Evolutionary conservation across 495 filamentous ascomycete species (phyloP).

Genomic region (Pyrenula aspistea): DNA sequence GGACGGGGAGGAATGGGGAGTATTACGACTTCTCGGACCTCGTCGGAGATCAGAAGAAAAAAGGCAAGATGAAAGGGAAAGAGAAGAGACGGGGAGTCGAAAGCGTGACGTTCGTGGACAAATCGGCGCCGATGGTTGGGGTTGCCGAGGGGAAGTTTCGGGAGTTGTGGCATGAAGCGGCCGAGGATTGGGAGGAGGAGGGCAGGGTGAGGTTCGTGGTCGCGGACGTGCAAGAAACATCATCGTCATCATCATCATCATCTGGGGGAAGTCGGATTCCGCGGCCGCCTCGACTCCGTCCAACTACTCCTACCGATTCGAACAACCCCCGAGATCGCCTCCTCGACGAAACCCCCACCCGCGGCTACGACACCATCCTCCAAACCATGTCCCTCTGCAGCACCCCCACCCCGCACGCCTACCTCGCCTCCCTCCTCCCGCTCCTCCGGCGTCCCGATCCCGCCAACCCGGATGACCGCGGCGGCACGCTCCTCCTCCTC

Average conservation of each 20-base stretch:
- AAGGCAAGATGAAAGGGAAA: constrained; percentile 19
- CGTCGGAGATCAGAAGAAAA: constrained; percentile 51
- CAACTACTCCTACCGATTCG: too few species aligned
- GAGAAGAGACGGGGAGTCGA: constrained; percentile 24
- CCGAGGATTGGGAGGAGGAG: constrained; percentile 25
- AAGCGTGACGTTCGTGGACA: constrained; percentile 49
- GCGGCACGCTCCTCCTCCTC: constrained; percentile 69
- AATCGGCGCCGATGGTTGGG: constrained; percentile 51
- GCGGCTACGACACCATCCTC: constrained; percentile 68
- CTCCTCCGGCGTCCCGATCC: constrained; percentile 5
- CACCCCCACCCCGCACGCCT: constrained; percentile 56
- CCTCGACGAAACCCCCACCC: background rate
- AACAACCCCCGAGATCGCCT: too few species aligned
- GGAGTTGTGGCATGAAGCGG: constrained; percentile 30
- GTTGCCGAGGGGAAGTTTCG: constrained; percentile 35
- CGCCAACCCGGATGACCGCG: constrained; percentile 23
- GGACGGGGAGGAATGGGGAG: constrained; percentile 76
- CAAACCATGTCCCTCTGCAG: constrained; percentile 93
- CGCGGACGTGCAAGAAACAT: too few species aligned
- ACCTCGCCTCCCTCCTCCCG: constrained; percentile 41
- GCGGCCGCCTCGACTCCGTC: too few species aligned
- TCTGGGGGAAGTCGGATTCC: too few species aligned
- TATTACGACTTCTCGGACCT: constrained; percentile 60
- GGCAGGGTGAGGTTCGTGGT: constrained; percentile 4
- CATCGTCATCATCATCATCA: too few species aligned